Evolutionary conservation across 2,329 filamentous ascomycete species (phyloP), one percentile per base, ranked within the genome.

Genomic region (Pseudogymnoascus sp.): DNA sequence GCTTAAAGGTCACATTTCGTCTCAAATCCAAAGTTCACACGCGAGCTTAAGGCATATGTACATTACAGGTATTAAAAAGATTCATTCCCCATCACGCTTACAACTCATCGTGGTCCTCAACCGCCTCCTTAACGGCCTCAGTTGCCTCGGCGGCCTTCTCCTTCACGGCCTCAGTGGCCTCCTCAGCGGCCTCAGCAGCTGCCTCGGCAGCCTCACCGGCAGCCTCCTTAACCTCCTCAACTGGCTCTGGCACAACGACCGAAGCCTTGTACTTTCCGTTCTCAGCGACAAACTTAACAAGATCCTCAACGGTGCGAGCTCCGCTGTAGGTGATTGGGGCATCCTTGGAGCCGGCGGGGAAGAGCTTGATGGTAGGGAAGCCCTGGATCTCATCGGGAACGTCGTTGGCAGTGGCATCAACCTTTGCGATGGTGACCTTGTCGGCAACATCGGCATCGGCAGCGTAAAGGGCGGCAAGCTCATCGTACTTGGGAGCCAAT

Each of bases 321-420:
- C 94, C 94, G 67, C 82, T 84, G 85, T 97, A 99, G 70, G 91
- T 91, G 66, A 97, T 77, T 64, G 94, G 90, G 69, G 86, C 81
- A 73, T 84, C 82, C 87, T 99, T 99, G 78, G 84, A 83, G 72
- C 92, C 92, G 71, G 94, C 94, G 67, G 91, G 85, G 89, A 86
- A 99, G 69, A 99, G 85, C 85, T 97, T 97, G 85, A 99, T 97
- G 76, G 94, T 99, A 63, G 94, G 94, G 89, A 99, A 99, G 67
- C 94, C 94, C 77, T 91, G 85, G 73, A 99, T 91, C 80, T 96
- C 91, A 77, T 97, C 93, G 63, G 94, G 94, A 63, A 97, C 91
- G 71, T 99, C 94, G 81, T 99, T 99, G 80, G 80, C 79, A 66
- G 94, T 99, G 64, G 94, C 94, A 74, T 99, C 94, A 69, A 99